Evolutionary conservation across 331 rosid genomes (phyloP).

Genomic region (Malus hybrid): DNA sequence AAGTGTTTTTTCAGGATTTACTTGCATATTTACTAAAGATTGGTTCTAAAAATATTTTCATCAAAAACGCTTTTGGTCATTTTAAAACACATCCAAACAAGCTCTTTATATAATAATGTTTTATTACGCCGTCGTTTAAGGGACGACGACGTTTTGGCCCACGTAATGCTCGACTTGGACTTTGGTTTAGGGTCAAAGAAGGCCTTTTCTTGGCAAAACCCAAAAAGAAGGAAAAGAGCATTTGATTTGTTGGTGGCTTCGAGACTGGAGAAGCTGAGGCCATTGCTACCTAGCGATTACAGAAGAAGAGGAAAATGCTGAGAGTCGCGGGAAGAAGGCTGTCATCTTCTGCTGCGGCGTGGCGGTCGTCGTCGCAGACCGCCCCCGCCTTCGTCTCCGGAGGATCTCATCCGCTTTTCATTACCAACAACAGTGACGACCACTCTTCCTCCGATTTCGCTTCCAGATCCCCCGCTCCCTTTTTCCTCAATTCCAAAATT

Average conservation of each 20-base stretch:
- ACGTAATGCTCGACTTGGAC: neutral
- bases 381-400: neutral
- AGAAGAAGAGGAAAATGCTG: conserved; percentile 6
- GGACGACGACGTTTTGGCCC: neutral
- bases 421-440: neutral
- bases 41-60: too few relatives aligned
- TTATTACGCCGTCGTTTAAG: neutral
- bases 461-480: conserved; percentile 11
- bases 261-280: neutral
- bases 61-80: too few relatives aligned
- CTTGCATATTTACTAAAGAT: too few relatives aligned
- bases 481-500: neutral
- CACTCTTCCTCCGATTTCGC: neutral
- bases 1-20: too few relatives aligned
- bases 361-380: conserved; percentile 12
- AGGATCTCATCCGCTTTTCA: neutral
- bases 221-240: neutral
- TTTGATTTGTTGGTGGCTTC: neutral
- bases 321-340: conserved; percentile 30
- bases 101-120: too few relatives aligned
- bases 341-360: conserved; percentile 5
- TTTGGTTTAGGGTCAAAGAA: neutral
- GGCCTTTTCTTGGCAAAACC: too few relatives aligned
- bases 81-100: too few relatives aligned
- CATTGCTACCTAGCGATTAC: neutral